Evolutionary conservation across 495 filamentous ascomycete genomes (phyloP).

Genomic region (Chaetomidium leptoderma): DNA sequence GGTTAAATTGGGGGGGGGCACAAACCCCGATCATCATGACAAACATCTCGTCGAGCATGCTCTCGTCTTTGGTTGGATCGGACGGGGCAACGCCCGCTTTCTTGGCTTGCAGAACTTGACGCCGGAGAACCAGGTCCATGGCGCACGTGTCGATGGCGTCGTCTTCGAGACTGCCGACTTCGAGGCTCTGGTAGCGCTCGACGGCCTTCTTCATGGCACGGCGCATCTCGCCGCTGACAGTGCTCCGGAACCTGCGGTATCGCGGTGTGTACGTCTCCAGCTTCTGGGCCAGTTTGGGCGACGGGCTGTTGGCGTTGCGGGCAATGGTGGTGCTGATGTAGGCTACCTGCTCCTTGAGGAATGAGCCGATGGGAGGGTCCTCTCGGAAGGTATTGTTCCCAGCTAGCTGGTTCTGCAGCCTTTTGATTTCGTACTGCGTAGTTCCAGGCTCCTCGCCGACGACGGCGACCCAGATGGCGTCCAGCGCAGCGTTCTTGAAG

Average conservation of each 20-base stretch:
- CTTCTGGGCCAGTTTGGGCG: slow-evolving; percentile 17
- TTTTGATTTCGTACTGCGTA: slow-evolving; percentile 20
- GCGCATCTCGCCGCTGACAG: slow-evolving; percentile 21
- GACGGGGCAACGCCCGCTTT: slow-evolving; percentile 23
- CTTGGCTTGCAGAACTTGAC: slow-evolving; percentile 28
- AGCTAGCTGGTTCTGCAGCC: slow-evolving; percentile 18
- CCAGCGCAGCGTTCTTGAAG: slow-evolving; percentile 33
- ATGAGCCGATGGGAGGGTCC: not conserved
- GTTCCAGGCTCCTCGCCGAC: slow-evolving; percentile 29
- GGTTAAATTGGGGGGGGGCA: not conserved
- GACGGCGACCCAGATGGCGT: slow-evolving; percentile 34
- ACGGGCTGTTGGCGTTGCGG: slow-evolving; percentile 5
- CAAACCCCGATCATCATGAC: slow-evolving; percentile 18
- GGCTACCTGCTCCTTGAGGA: slow-evolving; percentile 23
- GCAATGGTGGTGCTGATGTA: slow-evolving; percentile 26
- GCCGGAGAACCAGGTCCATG: slow-evolving; percentile 37
- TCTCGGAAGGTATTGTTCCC: not conserved
- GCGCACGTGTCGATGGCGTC: slow-evolving; percentile 32
- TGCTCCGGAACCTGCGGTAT: slow-evolving; percentile 24
- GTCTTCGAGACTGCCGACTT: slow-evolving; percentile 15
- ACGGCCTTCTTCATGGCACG: slow-evolving; percentile 23
- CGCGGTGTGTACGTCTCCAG: slow-evolving; percentile 20
- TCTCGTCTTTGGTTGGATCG: slow-evolving; percentile 26
- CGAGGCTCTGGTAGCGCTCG: slow-evolving; percentile 21
- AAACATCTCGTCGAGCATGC: slow-evolving; percentile 32